Conservation (phyloP, 352 stramenopile species). For the Elongisporangium prolatum region DNA sequence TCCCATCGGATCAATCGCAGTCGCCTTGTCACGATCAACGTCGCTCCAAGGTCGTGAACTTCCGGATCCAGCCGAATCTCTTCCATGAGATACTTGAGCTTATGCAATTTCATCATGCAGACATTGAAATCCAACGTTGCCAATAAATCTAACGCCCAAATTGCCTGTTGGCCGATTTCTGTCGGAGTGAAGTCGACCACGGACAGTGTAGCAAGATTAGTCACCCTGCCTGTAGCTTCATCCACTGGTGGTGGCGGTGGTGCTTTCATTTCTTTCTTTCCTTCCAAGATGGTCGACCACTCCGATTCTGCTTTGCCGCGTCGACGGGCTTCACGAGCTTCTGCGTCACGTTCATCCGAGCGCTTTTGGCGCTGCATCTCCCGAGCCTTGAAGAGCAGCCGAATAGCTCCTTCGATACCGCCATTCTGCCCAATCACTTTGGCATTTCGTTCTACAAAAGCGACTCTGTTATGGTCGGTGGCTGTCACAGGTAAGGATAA, state of each 20-base stretch:
- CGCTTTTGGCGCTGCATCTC: constrained; percentile 55
- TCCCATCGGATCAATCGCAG: constrained; percentile 68
- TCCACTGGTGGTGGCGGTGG: constrained; percentile 19
- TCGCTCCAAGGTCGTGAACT: constrained; percentile 38
- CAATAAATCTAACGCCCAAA: constrained; percentile 74
- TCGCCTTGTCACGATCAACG: constrained; percentile 55
- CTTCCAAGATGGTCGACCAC: constrained; percentile 35
- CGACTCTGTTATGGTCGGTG: background rate
- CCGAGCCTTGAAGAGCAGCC: constrained; percentile 49
- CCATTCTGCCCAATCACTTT: constrained; percentile 58
- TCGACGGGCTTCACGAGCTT: constrained; percentile 18
- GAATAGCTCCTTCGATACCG: constrained; percentile 55
- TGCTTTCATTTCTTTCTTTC: constrained; percentile 10
- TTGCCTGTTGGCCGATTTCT: constrained; percentile 57
- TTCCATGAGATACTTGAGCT: constrained; percentile 67
- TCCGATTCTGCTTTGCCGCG: constrained; percentile 22
- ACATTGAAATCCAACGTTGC: constrained; percentile 64
- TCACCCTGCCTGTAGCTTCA: constrained; percentile 18
- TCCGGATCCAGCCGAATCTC: constrained; percentile 67
- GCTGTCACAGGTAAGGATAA: too few species aligned
- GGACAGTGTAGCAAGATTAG: constrained; percentile 35
- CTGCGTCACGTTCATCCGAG: constrained; percentile 27
- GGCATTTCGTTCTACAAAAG: constrained; percentile 34
- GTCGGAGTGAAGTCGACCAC: constrained; percentile 61
- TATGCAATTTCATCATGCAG: constrained; percentile 64